Base-by-base conservation (phyloP, 78 protist species). In the Reticulomyxa filosa region DNA sequence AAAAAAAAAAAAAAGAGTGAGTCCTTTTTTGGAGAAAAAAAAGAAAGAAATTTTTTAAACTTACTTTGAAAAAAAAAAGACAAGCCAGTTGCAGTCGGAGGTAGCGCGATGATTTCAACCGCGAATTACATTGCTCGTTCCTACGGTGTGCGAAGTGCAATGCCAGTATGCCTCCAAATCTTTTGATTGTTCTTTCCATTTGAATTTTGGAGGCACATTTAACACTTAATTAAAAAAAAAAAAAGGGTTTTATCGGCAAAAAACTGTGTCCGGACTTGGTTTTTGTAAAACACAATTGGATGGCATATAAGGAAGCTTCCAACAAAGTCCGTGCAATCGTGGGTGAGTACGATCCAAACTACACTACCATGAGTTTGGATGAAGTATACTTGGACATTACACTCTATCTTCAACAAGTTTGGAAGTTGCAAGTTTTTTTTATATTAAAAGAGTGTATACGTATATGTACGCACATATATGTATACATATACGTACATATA, bases 61-160 rank as follows among this genome's bases (percentile, higher is more conserved):
- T n/a, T n/a, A n/a, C n/a, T n/a, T n/a, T n/a, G n/a, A n/a, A n/a
- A n/a, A n/a, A n/a, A n/a, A n/a, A 38, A 5, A n/a, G 10, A 62
- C 22, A 50, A 27, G 2, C 72, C 72, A 2, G 62, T 67, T 7
- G 72, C 72, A 11, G 38, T 67, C 32, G 72, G 72, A 1, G 72
- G 72, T 6, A 46, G 37, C 35, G 72, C 65, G 17, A 67, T 67
- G 72, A 67, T 67, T 13, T 51, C 50, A 48, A 53, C 72, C 20
- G 34, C 72, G 0, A 67, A 67, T 32, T 67, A 67, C 22, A 46
- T 35, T 22, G 72, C 72, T 20, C n/a, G 72, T 8, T 56, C 52
- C 32, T 51, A 35, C 42, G 72, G 72, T 3, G 72, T 67, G 11
- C 57, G 72, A 36, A 38, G 56, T 3, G 72, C 72, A 6, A 67